A percentile compares a stretch with the other conserved stretches of the same genome.
Conservation (phyloP, 768 basidiomycete species). For the Suillus cothurnatus region DNA sequence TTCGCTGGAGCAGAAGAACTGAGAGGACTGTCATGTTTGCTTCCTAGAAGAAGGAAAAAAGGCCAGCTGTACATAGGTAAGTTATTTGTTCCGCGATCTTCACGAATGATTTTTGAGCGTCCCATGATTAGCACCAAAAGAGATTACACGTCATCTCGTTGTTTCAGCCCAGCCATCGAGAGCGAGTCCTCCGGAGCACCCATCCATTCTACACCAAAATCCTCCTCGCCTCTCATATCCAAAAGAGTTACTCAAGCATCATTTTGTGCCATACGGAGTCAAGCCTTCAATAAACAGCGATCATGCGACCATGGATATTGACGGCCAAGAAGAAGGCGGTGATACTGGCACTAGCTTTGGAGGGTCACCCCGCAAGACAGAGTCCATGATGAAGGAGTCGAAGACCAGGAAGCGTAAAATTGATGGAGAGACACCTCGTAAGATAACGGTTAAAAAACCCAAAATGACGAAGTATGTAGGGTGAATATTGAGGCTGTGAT, state of each 20-base stretch:
- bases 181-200: constrained; percentile 23
- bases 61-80: constrained; percentile 62
- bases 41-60: constrained; percentile 63
- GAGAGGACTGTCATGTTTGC: constrained; percentile 56
- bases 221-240: constrained; percentile 62
- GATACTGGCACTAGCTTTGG: constrained; percentile 17
- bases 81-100: constrained; percentile 7
- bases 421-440: constrained; percentile 48
- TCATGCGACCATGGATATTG: constrained; percentile 26
- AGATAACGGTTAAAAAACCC: constrained; percentile 45
- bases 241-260: constrained; percentile 60
- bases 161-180: constrained; percentile 50
- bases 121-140: constrained; percentile 53
- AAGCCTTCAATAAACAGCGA: neutral
- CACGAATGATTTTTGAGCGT: neutral
- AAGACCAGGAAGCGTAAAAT: constrained; percentile 50
- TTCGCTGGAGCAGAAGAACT: constrained; percentile 64
- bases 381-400: constrained; percentile 26
- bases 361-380: constrained; percentile 8
- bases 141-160: constrained; percentile 59
- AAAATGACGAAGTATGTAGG: constrained; percentile 27
- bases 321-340: constrained; percentile 15
- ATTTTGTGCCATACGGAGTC: constrained; percentile 61
- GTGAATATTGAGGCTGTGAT: neutral
- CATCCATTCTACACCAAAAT: constrained; percentile 41